A percentile compares a stretch with the other conserved stretches of the same genome.
Evolutionary conservation across 352 stramenopile genomes (phyloP).

Genomic region (Pythium folliculosum): DNA sequence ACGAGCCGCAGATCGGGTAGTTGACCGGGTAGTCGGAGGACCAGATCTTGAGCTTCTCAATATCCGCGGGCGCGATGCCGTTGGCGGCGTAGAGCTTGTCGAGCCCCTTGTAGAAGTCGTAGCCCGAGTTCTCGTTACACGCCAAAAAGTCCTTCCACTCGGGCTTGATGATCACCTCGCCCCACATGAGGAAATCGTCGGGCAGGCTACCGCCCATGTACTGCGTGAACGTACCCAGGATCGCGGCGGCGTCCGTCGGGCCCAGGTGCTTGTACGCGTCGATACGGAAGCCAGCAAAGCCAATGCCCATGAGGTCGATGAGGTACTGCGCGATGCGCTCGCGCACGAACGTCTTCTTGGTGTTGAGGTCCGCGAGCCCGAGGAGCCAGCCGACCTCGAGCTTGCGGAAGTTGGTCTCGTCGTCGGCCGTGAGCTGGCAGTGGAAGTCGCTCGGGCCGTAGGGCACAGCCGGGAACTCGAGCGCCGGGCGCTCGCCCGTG

Average conservation of each 20-base stretch:
- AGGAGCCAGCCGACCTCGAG: slow-evolving; percentile 42
- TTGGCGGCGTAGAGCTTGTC: slow-evolving; percentile 43
- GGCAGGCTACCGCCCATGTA: slow-evolving; percentile 67
- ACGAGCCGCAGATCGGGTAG: slow-evolving; percentile 58
- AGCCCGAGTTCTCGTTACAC: slow-evolving; percentile 54
- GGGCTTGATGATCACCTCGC: slow-evolving; percentile 38
- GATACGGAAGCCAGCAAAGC: slow-evolving; percentile 66
- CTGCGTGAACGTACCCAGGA: slow-evolving; percentile 48
- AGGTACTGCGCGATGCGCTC: slow-evolving; percentile 74
- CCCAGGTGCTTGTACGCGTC: slow-evolving; percentile 70
- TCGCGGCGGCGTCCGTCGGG: slow-evolving; percentile 46
- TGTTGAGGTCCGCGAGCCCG: slow-evolving; percentile 57
- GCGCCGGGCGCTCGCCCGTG: slow-evolving; percentile 43
- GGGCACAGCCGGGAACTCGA: slow-evolving; percentile 64
- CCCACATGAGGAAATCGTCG: slow-evolving; percentile 64
- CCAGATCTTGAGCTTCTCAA: slow-evolving; percentile 80
- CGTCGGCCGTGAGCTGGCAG: slow-evolving; percentile 38
- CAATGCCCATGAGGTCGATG: slow-evolving; percentile 66
- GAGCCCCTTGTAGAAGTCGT: slow-evolving; percentile 68
- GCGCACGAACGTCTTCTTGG: slow-evolving; percentile 53
- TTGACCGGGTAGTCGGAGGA: slow-evolving; percentile 69
- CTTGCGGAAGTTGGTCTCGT: slow-evolving; percentile 42
- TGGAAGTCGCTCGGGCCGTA: slow-evolving; percentile 67
- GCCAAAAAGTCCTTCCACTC: slow-evolving; percentile 47
- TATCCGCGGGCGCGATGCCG: slow-evolving; percentile 52